Base-by-base conservation (phyloP, 2,329 filamentous ascomycete species). In the Venturia oleaginea region DNA sequence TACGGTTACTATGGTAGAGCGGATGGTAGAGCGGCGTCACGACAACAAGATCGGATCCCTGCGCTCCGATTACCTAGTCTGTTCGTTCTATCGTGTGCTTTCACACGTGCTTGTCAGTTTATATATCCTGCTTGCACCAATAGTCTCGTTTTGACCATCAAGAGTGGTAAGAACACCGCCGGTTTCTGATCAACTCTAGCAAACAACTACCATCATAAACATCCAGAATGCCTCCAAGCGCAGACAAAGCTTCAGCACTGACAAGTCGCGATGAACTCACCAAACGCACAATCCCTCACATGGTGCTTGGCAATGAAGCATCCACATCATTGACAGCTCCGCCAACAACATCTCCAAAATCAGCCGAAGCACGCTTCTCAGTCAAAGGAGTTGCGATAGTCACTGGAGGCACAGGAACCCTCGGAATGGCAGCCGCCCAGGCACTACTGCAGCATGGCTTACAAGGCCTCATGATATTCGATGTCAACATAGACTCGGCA, bases 381-480 rank as follows among this genome's bases (percentile, higher is more conserved):
- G 43, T 62, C 38, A 62, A 62, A 15, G 61, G 61, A 40, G 34
- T 4, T 54, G 61, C 70, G 69, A 11, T 64, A 80, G 80, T 90
- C 15, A 89, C 87, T 0, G 87, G 87, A 22, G 87, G 87, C 38
- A 82, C 85, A 17, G 88, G 88, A 4, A 85, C 82, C 13, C 77
- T 89, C 0, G 86, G 84, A 7, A 77, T 86, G 10, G 78, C 79
- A 64, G 80, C 82, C 34, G 82, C 82, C 0, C 76, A 80, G 57
- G 87, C 87, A 1, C 79, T 91, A 24, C 84, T 90, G 43, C 86
- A 90, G 73, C 87, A 90, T 70, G 87, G 87, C 8, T 76, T 85
- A 1, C 71, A 76, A 0, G 84, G 83, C 2, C 75, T 89, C 13
- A 80, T 79, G 51, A 79, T 90, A 37, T 83, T 88, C 70, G 87